These are phyloP conservation scores for Daldinia sp. DNA, from an alignment of 2,329 filamentous ascomycete species.

Conservation along the genomic window DNA sequence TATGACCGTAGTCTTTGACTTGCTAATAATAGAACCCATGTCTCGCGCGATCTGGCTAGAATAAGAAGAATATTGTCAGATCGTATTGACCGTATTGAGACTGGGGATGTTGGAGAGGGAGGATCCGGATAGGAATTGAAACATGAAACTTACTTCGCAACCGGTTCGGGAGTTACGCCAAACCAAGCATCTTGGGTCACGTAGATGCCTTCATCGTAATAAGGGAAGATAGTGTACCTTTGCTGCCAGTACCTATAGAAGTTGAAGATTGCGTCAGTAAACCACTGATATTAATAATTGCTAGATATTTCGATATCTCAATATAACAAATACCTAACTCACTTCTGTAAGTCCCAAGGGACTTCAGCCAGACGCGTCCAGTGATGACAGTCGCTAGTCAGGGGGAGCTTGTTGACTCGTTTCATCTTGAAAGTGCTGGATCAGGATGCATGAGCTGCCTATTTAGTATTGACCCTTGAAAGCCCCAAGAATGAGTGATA, in stretches of 20 bases:
- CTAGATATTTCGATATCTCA: background rate
- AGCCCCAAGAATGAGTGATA: background rate
- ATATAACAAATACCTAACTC: slow-evolving; percentile 49
- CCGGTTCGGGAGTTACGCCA: slow-evolving; percentile 92
- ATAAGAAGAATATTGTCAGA: slow-evolving; percentile 34
- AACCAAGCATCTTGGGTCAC: slow-evolving; percentile 98
- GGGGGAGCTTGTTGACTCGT: slow-evolving; percentile 60
- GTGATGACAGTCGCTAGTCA: slow-evolving; percentile 77
- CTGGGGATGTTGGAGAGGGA: background rate
- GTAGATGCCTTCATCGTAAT: slow-evolving; percentile 87
- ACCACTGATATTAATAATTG: background rate
- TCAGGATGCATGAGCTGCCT: slow-evolving; percentile 23
- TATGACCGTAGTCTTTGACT: slow-evolving; percentile 68
- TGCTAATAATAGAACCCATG: slow-evolving; percentile 67
- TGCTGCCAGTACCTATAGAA: slow-evolving; percentile 88
- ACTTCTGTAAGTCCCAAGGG: slow-evolving; percentile 89
- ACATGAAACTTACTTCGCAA: slow-evolving; percentile 75
- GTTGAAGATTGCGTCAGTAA: slow-evolving; percentile 16
- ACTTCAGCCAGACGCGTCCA: slow-evolving; percentile 79
- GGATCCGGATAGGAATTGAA: slow-evolving; percentile 12
- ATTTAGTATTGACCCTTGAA: background rate
- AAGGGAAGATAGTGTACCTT: slow-evolving; percentile 86
- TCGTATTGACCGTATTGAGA: slow-evolving; percentile 21
- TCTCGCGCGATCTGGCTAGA: slow-evolving; percentile 79
- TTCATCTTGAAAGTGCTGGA: slow-evolving; percentile 51